phyloP scores from a whole-genome alignment of 2,329 filamentous ascomycete genomes.

The Tolypocladium sp. region DNA sequence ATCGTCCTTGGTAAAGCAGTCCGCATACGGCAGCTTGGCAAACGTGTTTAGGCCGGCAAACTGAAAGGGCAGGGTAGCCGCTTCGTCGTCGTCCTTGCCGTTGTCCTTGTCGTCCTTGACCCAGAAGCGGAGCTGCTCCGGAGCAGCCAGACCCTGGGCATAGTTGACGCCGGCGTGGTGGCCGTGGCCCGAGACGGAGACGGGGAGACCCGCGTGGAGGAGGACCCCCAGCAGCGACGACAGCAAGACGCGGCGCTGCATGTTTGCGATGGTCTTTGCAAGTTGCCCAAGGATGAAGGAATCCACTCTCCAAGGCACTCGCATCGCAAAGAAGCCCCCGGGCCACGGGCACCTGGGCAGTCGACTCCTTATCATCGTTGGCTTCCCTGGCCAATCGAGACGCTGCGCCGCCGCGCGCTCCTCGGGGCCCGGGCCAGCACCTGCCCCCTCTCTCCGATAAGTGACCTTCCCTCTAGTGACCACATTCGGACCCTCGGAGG shows the following conservation, averaged over 20 bases:
- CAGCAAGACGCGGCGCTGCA: neutral
- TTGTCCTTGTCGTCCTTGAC: neutral
- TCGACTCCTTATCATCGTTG: neutral
- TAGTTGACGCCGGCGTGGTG: neutral
- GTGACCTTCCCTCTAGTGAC: neutral
- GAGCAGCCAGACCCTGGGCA: neutral
- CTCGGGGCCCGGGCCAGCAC: neutral
- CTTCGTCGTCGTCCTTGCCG: neutral
- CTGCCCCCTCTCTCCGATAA: neutral
- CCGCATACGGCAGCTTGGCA: slow-evolving; percentile 12
- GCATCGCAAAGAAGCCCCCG: neutral
- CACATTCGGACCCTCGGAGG: neutral
- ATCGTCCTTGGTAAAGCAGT: slow-evolving; percentile 13
- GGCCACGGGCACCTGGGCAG: too few species aligned
- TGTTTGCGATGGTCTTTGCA: neutral
- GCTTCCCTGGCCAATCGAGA: neutral
- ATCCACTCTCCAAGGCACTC: neutral
- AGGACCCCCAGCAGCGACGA: neutral
- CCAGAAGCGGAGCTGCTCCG: neutral
- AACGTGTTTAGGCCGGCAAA: slow-evolving; percentile 9
- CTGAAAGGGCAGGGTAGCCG: neutral
- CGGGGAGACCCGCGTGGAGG: neutral
- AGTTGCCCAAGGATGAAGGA: too few species aligned
- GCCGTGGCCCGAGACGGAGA: neutral
- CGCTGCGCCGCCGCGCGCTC: neutral